A percentile compares a stretch with the other conserved stretches of the same genome.
phyloP scores from a whole-genome alignment of 2,329 filamentous ascomycete species.

The Chrysosporium keratinophilum region DNA sequence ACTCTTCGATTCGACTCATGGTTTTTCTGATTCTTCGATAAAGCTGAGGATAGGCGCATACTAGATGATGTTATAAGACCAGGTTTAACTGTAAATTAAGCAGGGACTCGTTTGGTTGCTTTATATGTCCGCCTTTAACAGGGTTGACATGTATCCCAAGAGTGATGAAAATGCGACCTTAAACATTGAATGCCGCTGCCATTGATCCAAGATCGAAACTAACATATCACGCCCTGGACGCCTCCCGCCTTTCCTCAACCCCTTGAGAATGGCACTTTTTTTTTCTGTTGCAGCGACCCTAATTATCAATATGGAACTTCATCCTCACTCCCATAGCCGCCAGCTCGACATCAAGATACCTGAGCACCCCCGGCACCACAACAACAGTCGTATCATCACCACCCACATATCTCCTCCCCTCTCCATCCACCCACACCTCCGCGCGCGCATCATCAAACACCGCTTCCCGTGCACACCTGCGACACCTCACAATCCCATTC shows the following conservation, averaged over 20 bases:
- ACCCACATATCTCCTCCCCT: constrained; percentile 72
- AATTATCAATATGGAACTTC: constrained; percentile 67
- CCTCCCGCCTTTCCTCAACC: background rate
- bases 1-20: background rate
- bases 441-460: constrained; percentile 57
- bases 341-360: constrained; percentile 88
- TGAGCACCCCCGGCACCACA: constrained; percentile 82
- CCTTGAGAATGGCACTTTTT: background rate
- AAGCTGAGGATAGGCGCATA: constrained; percentile 2
- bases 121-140: background rate
- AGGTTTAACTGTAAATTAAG: background rate
- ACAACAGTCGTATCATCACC: constrained; percentile 86
- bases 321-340: constrained; percentile 93
- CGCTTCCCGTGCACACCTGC: constrained; percentile 61
- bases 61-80: constrained; percentile 1
- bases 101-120: background rate
- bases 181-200: background rate
- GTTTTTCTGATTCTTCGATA: background rate
- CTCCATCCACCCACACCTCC: constrained; percentile 76
- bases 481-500: constrained; percentile 60
- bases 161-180: background rate
- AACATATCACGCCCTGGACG: background rate
- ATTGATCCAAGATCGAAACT: background rate
- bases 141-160: background rate
- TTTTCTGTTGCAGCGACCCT: background rate